phyloP scores from a whole-genome alignment of 2,329 filamentous ascomycete genomes.

The Beauveria sp. region DNA sequence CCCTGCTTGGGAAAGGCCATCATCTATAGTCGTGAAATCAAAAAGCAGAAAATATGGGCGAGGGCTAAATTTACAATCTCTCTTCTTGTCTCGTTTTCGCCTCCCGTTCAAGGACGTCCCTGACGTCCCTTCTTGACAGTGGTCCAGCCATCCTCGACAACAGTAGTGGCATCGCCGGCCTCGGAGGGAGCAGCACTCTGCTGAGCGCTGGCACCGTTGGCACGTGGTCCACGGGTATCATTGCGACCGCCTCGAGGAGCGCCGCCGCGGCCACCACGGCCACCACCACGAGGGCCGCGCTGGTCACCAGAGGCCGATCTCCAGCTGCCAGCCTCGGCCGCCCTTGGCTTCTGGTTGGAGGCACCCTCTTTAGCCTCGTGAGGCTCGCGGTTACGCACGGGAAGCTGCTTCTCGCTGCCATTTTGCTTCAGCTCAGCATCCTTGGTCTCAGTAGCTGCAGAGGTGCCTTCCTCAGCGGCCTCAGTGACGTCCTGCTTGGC shows the following conservation, averaged over 20 bases:
- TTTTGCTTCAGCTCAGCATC: slow-evolving; percentile 16
- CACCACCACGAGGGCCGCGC: slow-evolving; percentile 33
- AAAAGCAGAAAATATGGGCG: slow-evolving; percentile 23
- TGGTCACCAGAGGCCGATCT: slow-evolving; percentile 43
- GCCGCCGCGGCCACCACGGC: slow-evolving; percentile 30
- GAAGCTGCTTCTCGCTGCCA: slow-evolving; percentile 38
- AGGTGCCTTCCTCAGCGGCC: slow-evolving; percentile 17
- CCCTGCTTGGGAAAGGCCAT: slow-evolving; percentile 2
- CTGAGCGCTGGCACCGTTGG: slow-evolving; percentile 39
- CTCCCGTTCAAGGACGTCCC: slow-evolving; percentile 22
- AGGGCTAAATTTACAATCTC: slow-evolving; percentile 26
- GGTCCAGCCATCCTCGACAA: slow-evolving; percentile 58
- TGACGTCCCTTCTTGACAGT: slow-evolving; percentile 41
- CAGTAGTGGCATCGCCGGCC: slow-evolving; percentile 27
- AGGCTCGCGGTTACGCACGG: slow-evolving; percentile 26
- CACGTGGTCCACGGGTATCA: slow-evolving; percentile 38
- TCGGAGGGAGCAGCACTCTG: slow-evolving; percentile 29
- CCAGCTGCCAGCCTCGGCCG: slow-evolving; percentile 54
- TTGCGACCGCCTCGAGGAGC: slow-evolving; percentile 26
- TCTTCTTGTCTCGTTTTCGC: slow-evolving; percentile 15
- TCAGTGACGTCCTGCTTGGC: slow-evolving; percentile 17
- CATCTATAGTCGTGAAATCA: slow-evolving; percentile 29
- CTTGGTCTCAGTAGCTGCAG: slow-evolving; percentile 22
- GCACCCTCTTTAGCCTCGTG: slow-evolving; percentile 37
- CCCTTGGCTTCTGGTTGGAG: slow-evolving; percentile 45